Conservation (phyloP, 2,329 filamentous ascomycete genomes). For the Beauveria sp. region DNA sequence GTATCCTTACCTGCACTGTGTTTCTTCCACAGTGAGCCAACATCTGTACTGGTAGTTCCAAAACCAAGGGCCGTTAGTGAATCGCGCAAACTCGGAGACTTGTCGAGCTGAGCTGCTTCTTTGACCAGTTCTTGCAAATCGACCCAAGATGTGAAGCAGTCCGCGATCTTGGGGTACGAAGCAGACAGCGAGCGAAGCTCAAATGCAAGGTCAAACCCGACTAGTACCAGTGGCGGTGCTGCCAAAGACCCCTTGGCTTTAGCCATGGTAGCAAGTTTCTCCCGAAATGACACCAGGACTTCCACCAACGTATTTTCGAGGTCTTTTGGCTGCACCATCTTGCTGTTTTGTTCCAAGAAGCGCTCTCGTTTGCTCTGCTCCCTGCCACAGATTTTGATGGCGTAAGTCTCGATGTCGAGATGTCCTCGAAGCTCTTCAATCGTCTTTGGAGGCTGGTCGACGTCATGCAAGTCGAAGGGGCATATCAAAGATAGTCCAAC, state of each 20-base stretch:
- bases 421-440: neutral
- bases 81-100: neutral
- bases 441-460: neutral
- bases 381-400: neutral
- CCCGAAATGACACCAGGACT: neutral
- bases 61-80: conserved; percentile 1
- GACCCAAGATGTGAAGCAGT: neutral
- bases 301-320: neutral
- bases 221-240: neutral
- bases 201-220: conserved; percentile 3
- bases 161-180: neutral
- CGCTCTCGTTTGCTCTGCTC: conserved; percentile 1
- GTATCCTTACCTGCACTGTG: conserved; percentile 5
- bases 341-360: neutral
- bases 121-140: conserved; percentile 6
- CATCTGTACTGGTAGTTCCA: neutral
- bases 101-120: neutral
- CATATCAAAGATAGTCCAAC: conserved; percentile 1
- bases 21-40: neutral
- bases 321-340: neutral
- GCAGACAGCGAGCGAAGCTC: neutral
- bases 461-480: neutral
- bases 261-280: neutral
- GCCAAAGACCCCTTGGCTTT: neutral
- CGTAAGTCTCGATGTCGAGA: neutral